Evolutionary conservation across 106 monocot genomes (phyloP), one percentile per base, ranked within the genome.

Genomic region (Apostasia shenzhenica): DNA sequence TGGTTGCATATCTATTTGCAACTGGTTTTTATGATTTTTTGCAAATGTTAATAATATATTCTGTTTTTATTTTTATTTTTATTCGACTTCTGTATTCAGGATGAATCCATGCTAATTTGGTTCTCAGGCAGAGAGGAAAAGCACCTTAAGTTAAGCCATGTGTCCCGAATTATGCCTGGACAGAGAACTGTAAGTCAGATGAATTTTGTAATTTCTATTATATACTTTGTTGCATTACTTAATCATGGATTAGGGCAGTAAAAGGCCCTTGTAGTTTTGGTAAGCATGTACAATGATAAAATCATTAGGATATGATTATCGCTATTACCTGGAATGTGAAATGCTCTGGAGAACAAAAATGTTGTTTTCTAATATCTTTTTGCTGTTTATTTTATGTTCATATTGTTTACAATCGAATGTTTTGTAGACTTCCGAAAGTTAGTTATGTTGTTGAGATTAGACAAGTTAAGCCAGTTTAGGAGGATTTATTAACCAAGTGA

Each of bases 81-180:
- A 54, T 14, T 40, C 48, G 45, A 41, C 59, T 72, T 74, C 40
- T 48, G 42, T 72, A 82, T 80, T 71, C 92, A 97, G 97, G 97
- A 97, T 80, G 97, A 92, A 66, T 87, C 97, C 67, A 48, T 84
- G 47, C 77, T 97, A 70, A 89, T 97, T 72, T 97, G 97, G 97
- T 97, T 84, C 72, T 97, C 97, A 63, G 97, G 89, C 11, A 97
- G 92, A 85, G 97, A 97, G 52, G 97, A 97, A 76, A 97, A 97
- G 72, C 97, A 89, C 68, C 92, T 97, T 55, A 97, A 82, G 74
- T 66, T 97, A 63, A 89, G 88, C 69, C 84, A 92, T 81, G 92
- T 97, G 45, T 82, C 97, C 77, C 92, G 89, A 76, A 97, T 97
- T 69, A 92, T 97, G 80, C 97, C 92, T 79, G 97, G 97, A 67